phyloP scores from a whole-genome alignment of 768 basidiomycete genomes.

The Hygrophoropsis aurantiaca region DNA sequence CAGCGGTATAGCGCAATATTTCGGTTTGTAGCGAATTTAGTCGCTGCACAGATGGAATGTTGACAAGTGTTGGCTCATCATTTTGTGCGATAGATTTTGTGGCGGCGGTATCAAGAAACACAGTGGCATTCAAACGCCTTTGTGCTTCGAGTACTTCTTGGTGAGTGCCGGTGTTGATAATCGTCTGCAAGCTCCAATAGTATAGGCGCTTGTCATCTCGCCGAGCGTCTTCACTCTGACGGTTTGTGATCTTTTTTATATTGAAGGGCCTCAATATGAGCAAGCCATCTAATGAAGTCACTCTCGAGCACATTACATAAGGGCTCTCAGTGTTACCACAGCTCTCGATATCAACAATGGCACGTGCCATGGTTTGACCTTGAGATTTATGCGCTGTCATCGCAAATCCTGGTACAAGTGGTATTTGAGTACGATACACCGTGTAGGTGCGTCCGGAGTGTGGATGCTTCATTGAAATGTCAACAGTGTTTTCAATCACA shows the following conservation, averaged over 20 bases:
- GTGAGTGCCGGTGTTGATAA: too few species aligned
- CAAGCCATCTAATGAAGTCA: conserved; percentile 26
- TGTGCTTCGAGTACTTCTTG: too few species aligned
- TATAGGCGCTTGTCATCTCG: neutral
- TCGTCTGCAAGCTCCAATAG: neutral
- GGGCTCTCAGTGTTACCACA: conserved; percentile 33
- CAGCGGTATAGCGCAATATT: too few species aligned
- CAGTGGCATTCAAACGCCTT: too few species aligned
- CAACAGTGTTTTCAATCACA: conserved; percentile 19
- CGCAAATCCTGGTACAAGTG: conserved; percentile 28
- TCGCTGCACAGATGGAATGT: too few species aligned
- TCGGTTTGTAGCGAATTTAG: too few species aligned
- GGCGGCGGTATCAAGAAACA: too few species aligned
- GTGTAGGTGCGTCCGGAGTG: conserved; percentile 12
- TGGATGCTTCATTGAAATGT: conserved; percentile 22
- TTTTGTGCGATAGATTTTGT: too few species aligned
- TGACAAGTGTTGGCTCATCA: too few species aligned
- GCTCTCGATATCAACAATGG: neutral
- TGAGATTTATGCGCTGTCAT: neutral
- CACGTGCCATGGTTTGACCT: neutral
- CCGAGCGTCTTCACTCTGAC: neutral
- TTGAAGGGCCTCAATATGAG: conserved; percentile 29
- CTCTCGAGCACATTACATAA: conserved; percentile 44
- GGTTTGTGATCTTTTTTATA: conserved; percentile 6
- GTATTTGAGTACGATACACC: conserved; percentile 32